Evolutionary conservation across 108 stramenopile genomes (phyloP), one percentile per base, ranked within the genome.

Genomic region (Aurantiochytrium sp.): DNA sequence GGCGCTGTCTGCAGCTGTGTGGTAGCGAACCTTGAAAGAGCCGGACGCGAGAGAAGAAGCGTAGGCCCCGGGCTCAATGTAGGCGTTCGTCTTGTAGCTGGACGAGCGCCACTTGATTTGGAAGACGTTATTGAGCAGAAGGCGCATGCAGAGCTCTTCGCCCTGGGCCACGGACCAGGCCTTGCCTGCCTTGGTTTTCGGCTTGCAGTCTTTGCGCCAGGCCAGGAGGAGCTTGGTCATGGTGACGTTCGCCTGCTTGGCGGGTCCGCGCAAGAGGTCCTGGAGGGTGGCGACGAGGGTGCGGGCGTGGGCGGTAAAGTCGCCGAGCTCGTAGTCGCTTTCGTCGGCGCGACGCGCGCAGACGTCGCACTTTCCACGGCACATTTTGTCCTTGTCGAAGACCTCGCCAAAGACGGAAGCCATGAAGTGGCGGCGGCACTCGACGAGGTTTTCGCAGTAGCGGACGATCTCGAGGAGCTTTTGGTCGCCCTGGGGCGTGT

Each of bases 391-490:
- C 34, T 37, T 42, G 30, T 48, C 39, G n/a, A 88, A 88, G 27
- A 4, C 27, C 55, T 88, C 88, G 24, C 88, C 88, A 37, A 88
- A 88, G 31, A 53, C 30, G 2, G 24, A 4, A 5, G 86, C 34
- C 54, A 88, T 86, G 39, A 48, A n/a, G 4, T 85, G 24, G 37
- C 88, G 52, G 2, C 88, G 34, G 88, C 88, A 88, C 10, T 65
- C 4, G 31, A 85, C 30, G 8, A 21, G 3, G 53, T 73, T 53
- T 50, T 87, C 86, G 30, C 86, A 86, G 81, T 86, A 88, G 36
- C 45, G 15, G 1, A 96, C 90, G 68, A 96, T 97, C 10, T 93
- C 86, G 89, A 95, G 94, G 41, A 97, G 89, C 86, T 96, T 95
- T 88, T 96, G 95, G 73, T 96, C 92, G 89, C 73, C 73, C 21